These are phyloP conservation scores for Sesbania bispinosa DNA, from an alignment of 306 rosid species.

Conservation along the genomic window DNA sequence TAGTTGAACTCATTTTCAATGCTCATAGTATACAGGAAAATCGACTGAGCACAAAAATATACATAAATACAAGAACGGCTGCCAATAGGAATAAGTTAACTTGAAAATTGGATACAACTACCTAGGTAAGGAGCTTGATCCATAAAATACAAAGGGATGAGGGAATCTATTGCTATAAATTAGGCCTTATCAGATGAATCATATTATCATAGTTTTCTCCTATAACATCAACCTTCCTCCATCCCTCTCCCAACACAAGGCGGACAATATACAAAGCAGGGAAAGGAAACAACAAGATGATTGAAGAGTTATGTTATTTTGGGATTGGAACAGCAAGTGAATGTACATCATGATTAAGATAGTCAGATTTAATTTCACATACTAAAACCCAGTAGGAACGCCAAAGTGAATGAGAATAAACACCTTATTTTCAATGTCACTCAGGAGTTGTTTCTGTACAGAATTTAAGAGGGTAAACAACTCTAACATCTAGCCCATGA, in stretches of 20 bases:
- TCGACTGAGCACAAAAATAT: background rate
- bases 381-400: background rate
- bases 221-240: background rate
- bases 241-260: background rate
- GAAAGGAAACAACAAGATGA: background rate
- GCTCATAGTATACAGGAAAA: background rate
- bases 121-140: background rate
- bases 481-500: background rate
- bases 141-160: background rate
- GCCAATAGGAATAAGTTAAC: background rate
- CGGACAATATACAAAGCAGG: background rate
- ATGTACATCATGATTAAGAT: background rate
- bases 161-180: background rate
- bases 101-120: background rate
- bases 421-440: background rate
- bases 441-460: background rate
- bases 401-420: background rate
- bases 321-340: background rate
- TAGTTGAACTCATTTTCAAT: background rate
- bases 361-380: background rate
- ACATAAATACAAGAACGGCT: conserved; percentile 1
- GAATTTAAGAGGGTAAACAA: conserved; percentile 1
- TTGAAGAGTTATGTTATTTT: background rate
- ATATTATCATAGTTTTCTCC: background rate
- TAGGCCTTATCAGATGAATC: background rate